Percentiles rank a stretch among this genome's conserved stretches.
These are phyloP conservation scores for Podospora tetraspora DNA, from an alignment of 495 filamentous ascomycete species.

Conservation along the genomic window DNA sequence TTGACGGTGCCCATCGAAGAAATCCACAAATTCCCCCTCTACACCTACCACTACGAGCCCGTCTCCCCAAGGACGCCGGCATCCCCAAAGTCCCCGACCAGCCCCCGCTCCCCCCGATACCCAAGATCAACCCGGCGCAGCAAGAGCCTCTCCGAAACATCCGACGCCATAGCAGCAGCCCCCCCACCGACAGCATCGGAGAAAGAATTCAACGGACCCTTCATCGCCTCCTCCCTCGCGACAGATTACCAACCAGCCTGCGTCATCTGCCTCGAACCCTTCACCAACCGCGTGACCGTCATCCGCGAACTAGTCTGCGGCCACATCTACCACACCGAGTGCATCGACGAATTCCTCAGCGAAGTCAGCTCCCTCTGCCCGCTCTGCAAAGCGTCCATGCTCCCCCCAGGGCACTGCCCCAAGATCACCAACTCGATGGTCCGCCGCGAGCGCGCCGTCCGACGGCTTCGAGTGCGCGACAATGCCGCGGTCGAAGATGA, in stretches of 20 bases:
- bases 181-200: constrained; percentile 15
- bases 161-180: constrained; percentile 3
- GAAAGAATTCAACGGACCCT: constrained; percentile 12
- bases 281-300: constrained; percentile 56
- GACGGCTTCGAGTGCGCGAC: constrained; percentile 40
- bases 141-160: not conserved
- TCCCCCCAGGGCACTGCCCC: constrained; percentile 62
- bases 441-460: constrained; percentile 57
- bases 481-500: constrained; percentile 20
- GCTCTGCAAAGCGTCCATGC: constrained; percentile 72
- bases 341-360: constrained; percentile 74
- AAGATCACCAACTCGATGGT: constrained; percentile 81
- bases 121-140: constrained; percentile 9
- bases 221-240: constrained; percentile 19
- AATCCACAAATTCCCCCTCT: constrained; percentile 67
- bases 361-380: constrained; percentile 75
- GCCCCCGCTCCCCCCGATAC: not conserved
- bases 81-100: constrained; percentile 16
- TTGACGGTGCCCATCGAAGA: constrained; percentile 63
- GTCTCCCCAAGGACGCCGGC: constrained; percentile 14
- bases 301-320: constrained; percentile 82
- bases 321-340: constrained; percentile 87
- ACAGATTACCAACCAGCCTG: constrained; percentile 67
- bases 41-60: constrained; percentile 57
- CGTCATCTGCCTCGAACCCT: constrained; percentile 82